A percentile compares a stretch with the other conserved stretches of the same genome.
phyloP scores from a whole-genome alignment of 1,139 yeast species.

The Suhomyces maxii region DNA sequence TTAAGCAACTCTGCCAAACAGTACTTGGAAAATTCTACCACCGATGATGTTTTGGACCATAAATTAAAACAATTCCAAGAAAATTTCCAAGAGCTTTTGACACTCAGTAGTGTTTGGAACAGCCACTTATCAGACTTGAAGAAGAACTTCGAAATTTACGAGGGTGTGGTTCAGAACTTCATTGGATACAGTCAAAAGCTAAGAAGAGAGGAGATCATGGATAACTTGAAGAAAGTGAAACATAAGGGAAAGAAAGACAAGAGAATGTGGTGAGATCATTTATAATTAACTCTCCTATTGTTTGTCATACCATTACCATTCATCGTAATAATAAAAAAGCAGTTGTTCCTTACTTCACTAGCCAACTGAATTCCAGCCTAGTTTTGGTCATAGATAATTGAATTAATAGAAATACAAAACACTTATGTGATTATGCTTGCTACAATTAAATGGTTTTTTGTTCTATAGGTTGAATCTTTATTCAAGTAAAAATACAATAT shows the following conservation, averaged over 20 bases:
- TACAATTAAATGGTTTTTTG: not conserved
- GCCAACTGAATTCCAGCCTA: too few relatives aligned
- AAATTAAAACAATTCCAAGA: constrained; percentile 31
- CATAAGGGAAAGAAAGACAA: constrained; percentile 10
- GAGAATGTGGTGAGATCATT: constrained; percentile 6
- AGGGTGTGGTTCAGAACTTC: constrained; percentile 67
- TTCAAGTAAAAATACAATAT: constrained; percentile 1
- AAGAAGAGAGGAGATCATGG: constrained; percentile 50
- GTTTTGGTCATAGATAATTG: not conserved
- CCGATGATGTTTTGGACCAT: constrained; percentile 22
- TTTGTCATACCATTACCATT: too few relatives aligned
- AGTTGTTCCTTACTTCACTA: too few relatives aligned
- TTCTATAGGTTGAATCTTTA: not conserved
- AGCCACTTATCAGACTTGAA: constrained; percentile 41
- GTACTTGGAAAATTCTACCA: constrained; percentile 23
- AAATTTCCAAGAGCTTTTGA: constrained; percentile 32
- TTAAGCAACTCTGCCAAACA: constrained; percentile 34
- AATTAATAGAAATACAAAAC: not conserved
- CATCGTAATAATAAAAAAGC: too few relatives aligned
- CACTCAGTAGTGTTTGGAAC: constrained; percentile 51
- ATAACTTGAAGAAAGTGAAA: constrained; percentile 30
- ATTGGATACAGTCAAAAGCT: constrained; percentile 68
- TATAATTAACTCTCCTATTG: too few relatives aligned
- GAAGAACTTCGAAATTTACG: constrained; percentile 63
- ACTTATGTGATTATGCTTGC: not conserved